Conservation (phyloP, 2,329 filamentous ascomycete genomes). For the Epichloe coenophiala region DNA sequence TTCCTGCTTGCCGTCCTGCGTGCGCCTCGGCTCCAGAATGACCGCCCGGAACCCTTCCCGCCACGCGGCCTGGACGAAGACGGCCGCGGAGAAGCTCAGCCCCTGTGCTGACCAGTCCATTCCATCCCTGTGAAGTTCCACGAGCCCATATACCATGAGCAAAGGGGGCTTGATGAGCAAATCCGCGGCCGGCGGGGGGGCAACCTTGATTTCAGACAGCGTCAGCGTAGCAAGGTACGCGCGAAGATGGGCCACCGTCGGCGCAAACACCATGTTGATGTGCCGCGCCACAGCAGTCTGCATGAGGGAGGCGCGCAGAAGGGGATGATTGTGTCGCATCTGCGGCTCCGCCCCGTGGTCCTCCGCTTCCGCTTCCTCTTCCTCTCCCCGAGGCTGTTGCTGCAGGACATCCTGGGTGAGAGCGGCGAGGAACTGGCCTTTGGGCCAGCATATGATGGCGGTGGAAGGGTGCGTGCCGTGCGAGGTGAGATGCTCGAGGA, state of each 20-base stretch:
- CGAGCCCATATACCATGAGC: conserved; percentile 51
- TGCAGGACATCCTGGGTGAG: conserved; percentile 34
- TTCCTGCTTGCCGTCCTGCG: conserved; percentile 13
- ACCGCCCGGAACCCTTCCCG: conserved; percentile 30
- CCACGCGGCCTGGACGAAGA: conserved; percentile 46
- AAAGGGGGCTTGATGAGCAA: conserved; percentile 19
- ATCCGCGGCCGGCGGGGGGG: conserved; percentile 20
- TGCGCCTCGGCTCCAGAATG: conserved; percentile 31
- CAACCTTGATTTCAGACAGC: conserved; percentile 20
- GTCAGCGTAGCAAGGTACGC: conserved; percentile 55
- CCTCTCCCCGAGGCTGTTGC: conserved; percentile 9
- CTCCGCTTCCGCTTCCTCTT: background rate
- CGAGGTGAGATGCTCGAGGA: conserved; percentile 52
- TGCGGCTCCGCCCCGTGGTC: background rate
- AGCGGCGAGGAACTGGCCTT: conserved; percentile 48
- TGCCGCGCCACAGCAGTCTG: conserved; percentile 55
- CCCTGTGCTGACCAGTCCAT: conserved; percentile 68
- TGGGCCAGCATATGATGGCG: conserved; percentile 57
- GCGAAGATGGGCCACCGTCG: conserved; percentile 63
- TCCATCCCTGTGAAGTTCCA: conserved; percentile 52
- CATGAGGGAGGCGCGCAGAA: conserved; percentile 53
- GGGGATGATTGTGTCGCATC: conserved; percentile 10
- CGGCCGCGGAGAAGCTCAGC: conserved; percentile 46
- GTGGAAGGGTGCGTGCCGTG: conserved; percentile 44
- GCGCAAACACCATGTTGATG: conserved; percentile 57